Percentiles rank a stretch among this genome's conserved stretches.
These are phyloP conservation scores for Cucumis sativus DNA, from an alignment of 306 rosid genomes.

Conservation along the genomic window Cucumber_9930_V3 NC_026660.2:25977001-25977500, in stretches of 20 bases:
- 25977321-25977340: neutral
- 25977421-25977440: neutral
- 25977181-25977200: neutral
- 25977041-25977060: neutral
- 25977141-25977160: neutral
- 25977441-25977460: neutral
- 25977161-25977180: neutral
- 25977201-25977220: neutral
- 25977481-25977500: conserved; percentile 7
- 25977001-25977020: neutral
- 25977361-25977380: neutral
- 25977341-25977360: neutral
- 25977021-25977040: neutral
- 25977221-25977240: neutral
- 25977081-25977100: neutral
- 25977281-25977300: neutral
- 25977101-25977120: neutral
- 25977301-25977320: neutral
- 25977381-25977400: neutral
- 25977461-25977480: neutral
- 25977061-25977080: neutral
- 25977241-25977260: neutral
- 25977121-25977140: neutral
- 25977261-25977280: neutral
- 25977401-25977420: neutral